Conservation (phyloP, 2,329 filamentous ascomycete species). For the Colletotrichum tropicicola region DNA sequence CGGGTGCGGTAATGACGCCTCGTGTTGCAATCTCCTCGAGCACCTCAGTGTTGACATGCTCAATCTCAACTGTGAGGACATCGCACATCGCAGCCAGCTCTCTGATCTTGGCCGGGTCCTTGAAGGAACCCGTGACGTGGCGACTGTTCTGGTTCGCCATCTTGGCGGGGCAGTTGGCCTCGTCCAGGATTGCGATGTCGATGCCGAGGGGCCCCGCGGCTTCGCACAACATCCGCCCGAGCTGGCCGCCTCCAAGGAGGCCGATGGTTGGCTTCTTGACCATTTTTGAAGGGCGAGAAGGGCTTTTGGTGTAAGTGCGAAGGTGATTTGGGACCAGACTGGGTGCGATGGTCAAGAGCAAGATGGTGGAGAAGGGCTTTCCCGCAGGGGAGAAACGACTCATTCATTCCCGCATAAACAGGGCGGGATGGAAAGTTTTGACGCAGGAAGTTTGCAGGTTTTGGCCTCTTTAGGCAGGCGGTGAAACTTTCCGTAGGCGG, state of each 20-base stretch:
- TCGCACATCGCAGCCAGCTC: constrained; percentile 81
- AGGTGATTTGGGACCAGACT: neutral
- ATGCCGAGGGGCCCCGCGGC: constrained; percentile 80
- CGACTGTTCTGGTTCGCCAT: constrained; percentile 80
- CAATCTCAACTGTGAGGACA: constrained; percentile 91
- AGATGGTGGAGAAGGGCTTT: constrained; percentile 3
- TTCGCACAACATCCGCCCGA: constrained; percentile 94
- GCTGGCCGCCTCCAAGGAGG: constrained; percentile 72
- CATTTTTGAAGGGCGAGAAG: constrained; percentile 33
- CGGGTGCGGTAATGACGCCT: constrained; percentile 63
- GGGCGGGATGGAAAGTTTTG: no score
- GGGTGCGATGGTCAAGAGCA: neutral
- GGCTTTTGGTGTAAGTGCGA: neutral
- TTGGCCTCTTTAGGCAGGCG: no score
- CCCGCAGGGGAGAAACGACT: constrained; percentile 20
- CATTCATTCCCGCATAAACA: no score
- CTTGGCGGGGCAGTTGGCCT: constrained; percentile 80
- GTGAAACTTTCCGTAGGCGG: no score
- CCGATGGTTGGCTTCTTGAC: constrained; percentile 54
- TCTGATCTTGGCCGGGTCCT: constrained; percentile 80
- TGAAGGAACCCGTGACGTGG: constrained; percentile 89
- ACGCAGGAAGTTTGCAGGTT: no score
- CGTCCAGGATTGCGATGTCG: constrained; percentile 82
- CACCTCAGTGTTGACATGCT: constrained; percentile 91
- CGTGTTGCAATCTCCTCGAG: constrained; percentile 81